Evolutionary conservation across 2,329 filamentous ascomycete genomes (phyloP), one percentile per base, ranked within the genome.

Genomic region (Setomelanomma holmii): DNA sequence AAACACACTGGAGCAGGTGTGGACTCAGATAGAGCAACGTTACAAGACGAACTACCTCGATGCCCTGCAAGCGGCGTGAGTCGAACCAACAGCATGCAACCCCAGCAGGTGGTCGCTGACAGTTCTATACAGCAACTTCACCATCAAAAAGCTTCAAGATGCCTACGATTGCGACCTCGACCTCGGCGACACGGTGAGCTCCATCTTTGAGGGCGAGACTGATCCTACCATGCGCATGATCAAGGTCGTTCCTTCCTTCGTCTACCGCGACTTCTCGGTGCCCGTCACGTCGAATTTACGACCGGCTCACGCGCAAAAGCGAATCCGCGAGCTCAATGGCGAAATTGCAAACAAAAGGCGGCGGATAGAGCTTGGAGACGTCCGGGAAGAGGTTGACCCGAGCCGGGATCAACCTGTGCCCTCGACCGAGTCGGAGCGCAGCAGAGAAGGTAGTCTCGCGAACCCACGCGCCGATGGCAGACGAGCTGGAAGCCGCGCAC

Each of bases 121-220:
- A n/a, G n/a, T n/a, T n/a, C n/a, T n/a, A n/a, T n/a, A n/a, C n/a
- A n/a, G n/a, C 54, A 27, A 7, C 24, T 75, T 72, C 54, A 62
- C 58, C 34, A 71, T 75, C 63, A 71, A 71, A 51, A 73, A 72
- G 50, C 58, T 76, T 7, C 71, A 73, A 45, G 71, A 73, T 51
- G 65, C 56, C 27, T 67, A 68, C 53, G 70, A 69, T 43, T 73
- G 67, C 60, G 73, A 75, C 45, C 64, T 76, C 17, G 71, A 72
- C 55, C 39, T 75, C 23, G 52, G 62, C 41, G 72, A 76, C 54
- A 72, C 69, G 4, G 71, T 76, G 34, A 54, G 59, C 35, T 60
- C 65, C 45, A 71, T 74, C 33, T 75, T 72, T 45, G 71, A 66
- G 35, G 63, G 58, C 44, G 67, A 71, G 40, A 51, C 52, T 1